Conservation (phyloP, 1,284 basidiomycete species). For the Sanghuangporus sanghuang region DNA sequence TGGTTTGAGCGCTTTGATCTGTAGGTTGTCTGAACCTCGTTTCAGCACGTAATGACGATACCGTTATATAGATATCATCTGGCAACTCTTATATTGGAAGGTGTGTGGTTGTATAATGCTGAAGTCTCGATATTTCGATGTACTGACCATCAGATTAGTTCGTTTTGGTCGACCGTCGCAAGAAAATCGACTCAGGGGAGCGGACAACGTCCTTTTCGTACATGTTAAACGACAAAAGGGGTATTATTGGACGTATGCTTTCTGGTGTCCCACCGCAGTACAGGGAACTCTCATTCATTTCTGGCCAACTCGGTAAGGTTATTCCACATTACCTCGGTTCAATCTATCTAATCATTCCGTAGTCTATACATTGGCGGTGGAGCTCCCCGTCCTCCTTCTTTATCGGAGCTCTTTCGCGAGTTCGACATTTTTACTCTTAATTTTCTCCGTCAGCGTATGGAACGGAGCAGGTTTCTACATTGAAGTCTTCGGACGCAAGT, state of each 20-base stretch:
- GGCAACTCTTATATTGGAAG: constrained; percentile 91
- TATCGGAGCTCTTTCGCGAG: constrained; percentile 76
- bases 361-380: constrained; percentile 86
- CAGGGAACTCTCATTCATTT: constrained; percentile 75
- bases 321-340: constrained; percentile 9
- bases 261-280: constrained; percentile 53
- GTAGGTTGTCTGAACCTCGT: constrained; percentile 38
- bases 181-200: constrained; percentile 83
- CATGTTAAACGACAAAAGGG: constrained; percentile 81
- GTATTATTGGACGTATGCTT: constrained; percentile 71
- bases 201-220: constrained; percentile 83
- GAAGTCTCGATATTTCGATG: not conserved
- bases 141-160: constrained; percentile 43
- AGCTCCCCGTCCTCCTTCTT: constrained; percentile 78
- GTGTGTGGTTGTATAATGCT: constrained; percentile 31
- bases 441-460: constrained; percentile 82
- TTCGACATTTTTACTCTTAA: constrained; percentile 67
- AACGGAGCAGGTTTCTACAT: constrained; percentile 87
- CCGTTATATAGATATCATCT: constrained; percentile 61
- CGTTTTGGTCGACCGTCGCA: constrained; percentile 76
- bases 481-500: constrained; percentile 94
- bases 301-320: constrained; percentile 73
- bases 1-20: constrained; percentile 66
- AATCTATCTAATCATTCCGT: not conserved
- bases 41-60: constrained; percentile 13